These are phyloP conservation scores for Suhomyces coccinellae DNA, from an alignment of 1,139 yeast genomes.

Conservation along the genomic window DNA sequence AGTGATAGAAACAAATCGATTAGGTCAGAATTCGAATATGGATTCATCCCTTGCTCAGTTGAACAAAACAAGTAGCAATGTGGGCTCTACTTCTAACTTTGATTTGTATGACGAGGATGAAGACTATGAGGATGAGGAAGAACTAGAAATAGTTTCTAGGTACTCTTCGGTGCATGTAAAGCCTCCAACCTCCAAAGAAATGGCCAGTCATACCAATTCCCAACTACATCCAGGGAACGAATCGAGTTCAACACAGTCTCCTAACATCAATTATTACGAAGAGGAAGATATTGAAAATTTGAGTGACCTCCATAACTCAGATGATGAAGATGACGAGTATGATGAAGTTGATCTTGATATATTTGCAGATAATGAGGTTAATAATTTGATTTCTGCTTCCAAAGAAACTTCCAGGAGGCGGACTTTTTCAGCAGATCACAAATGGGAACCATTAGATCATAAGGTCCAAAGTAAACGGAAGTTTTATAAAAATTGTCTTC, in stretches of 20 bases:
- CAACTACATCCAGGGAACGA: background rate
- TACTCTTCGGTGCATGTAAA: background rate
- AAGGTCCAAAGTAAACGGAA: slow-evolving; percentile 44
- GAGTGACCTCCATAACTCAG: slow-evolving; percentile 39
- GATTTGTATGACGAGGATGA: slow-evolving; percentile 11
- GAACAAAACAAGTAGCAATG: background rate
- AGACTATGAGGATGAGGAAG: slow-evolving; percentile 17
- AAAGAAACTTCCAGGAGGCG: background rate
- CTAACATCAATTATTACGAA: slow-evolving; percentile 23
- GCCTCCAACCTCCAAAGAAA: background rate
- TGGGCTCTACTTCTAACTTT: background rate
- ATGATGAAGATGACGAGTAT: slow-evolving; percentile 37
- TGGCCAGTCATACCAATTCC: background rate
- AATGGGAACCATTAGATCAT: slow-evolving; percentile 50
- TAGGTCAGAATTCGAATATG: slow-evolving; percentile 3
- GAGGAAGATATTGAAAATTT: slow-evolving; percentile 33
- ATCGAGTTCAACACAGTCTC: background rate
- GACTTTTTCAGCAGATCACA: slow-evolving; percentile 17
- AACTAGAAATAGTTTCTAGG: slow-evolving; percentile 13
- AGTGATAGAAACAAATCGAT: slow-evolving; percentile 10
- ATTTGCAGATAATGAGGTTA: slow-evolving; percentile 22
- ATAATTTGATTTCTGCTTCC: background rate
- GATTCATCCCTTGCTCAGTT: background rate
- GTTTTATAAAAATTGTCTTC: slow-evolving; percentile 52
- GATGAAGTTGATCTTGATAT: slow-evolving; percentile 21